Evolutionary conservation across 2,329 filamentous ascomycete genomes (phyloP).

Genomic region (Talaromyces islandicus): DNA sequence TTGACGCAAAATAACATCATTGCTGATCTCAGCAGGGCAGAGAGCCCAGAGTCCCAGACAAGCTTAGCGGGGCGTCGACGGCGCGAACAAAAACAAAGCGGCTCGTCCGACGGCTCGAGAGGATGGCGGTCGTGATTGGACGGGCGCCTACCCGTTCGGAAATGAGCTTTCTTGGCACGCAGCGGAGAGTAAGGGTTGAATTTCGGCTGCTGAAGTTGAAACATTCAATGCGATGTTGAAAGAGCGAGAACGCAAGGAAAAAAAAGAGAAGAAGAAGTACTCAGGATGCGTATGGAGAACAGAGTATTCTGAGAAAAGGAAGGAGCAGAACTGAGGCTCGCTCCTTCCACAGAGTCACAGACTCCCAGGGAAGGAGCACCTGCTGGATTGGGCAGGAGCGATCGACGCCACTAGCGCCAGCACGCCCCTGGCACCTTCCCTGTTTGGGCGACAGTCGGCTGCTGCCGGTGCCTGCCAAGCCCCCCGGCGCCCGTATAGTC

Average conservation of each 20-base stretch:
- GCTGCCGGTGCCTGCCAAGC: constrained; percentile 10
- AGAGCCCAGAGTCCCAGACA: background rate
- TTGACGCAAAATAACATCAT: background rate
- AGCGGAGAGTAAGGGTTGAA: background rate
- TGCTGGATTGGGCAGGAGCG: background rate
- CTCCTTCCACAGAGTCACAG: background rate
- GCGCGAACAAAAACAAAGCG: background rate
- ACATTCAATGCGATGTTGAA: background rate
- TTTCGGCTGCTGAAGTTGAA: background rate
- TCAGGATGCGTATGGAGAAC: no score
- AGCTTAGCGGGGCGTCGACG: background rate
- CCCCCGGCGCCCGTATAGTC: background rate
- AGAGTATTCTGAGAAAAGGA: background rate
- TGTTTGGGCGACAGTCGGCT: background rate
- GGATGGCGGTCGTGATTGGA: background rate
- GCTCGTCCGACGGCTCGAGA: background rate
- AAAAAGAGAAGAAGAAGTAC: background rate
- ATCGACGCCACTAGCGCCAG: constrained; percentile 7
- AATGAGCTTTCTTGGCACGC: background rate
- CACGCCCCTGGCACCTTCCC: constrained; percentile 9
- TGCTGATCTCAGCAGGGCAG: background rate
- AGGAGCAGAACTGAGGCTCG: background rate
- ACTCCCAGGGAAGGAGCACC: background rate
- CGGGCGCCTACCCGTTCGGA: background rate
- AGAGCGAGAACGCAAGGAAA: background rate